Evolutionary conservation across 805 yeast genomes (phyloP).

Genomic region (Lipomyces lipofer): DNA sequence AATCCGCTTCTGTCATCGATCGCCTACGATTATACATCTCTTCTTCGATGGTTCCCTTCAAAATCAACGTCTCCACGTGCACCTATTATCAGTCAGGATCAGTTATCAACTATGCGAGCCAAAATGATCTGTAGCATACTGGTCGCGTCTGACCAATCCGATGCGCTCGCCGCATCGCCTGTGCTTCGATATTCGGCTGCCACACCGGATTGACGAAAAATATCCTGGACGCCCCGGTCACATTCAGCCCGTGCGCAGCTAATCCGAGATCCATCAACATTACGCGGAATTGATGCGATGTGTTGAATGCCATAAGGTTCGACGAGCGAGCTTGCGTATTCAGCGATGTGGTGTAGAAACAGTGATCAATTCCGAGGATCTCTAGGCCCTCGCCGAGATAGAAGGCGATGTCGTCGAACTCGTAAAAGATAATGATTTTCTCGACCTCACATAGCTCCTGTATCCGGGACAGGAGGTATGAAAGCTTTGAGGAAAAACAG

Average conservation of each 20-base stretch:
- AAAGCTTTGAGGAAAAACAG: slow-evolving; percentile 62
- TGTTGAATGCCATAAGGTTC: slow-evolving; percentile 54
- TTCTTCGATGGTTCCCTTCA: slow-evolving; percentile 65
- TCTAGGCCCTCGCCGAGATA: slow-evolving; percentile 66
- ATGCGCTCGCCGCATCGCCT: slow-evolving; percentile 75
- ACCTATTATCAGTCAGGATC: slow-evolving; percentile 11
- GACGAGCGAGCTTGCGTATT: slow-evolving; percentile 52
- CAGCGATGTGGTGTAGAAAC: slow-evolving; percentile 64
- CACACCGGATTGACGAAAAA: slow-evolving; percentile 73
- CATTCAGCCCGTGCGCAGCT: slow-evolving; percentile 70
- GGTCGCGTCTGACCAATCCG: slow-evolving; percentile 68
- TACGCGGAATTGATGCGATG: slow-evolving; percentile 49
- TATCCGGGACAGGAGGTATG: slow-evolving; percentile 57
- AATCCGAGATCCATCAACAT: slow-evolving; percentile 66
- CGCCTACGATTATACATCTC: slow-evolving; percentile 52
- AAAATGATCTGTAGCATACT: slow-evolving; percentile 40
- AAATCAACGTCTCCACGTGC: slow-evolving; percentile 62
- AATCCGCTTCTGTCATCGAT: slow-evolving; percentile 25
- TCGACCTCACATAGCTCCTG: slow-evolving; percentile 49
- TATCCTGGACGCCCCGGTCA: slow-evolving; percentile 66
- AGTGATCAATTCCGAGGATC: slow-evolving; percentile 57
- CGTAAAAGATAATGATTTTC: slow-evolving; percentile 66
- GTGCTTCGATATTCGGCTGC: slow-evolving; percentile 69
- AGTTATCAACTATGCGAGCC: not conserved
- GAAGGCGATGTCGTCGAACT: slow-evolving; percentile 70